Base-by-base conservation (phyloP, 768 basidiomycete genomes). In the Tubosaeta brunneosetosa region DNA sequence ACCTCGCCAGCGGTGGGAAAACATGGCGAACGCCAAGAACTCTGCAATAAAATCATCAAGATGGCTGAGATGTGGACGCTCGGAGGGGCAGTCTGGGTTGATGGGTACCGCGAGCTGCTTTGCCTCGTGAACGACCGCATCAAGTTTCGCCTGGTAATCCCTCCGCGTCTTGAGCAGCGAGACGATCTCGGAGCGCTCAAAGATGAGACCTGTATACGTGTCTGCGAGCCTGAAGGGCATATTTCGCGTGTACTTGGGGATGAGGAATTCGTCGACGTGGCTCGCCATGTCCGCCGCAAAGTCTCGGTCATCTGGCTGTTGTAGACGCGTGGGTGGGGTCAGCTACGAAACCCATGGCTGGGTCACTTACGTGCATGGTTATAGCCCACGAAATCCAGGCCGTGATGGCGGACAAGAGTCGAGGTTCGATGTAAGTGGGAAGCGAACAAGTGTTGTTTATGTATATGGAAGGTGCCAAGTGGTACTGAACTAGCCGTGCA, bases 11-110 rank as follows among this genome's bases (percentile, higher is more conserved):
- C 63, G 58, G 29, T 66, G 65, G 2, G 66, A 66, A 26, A 66
- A 61, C 65, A 66, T 66, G 29, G 56, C 65, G 34, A 53, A 66
- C 9, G 55, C 63, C 29, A 66, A 49, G 44, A 55, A 67, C 44
- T 54, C 52, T 19, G 50, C 42, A 32, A 65, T 51, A 34, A 67
- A 59, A 10, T 14, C 12, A 1, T 47, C 6, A 6, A 65, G 53
- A 25, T 45, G 45, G 5, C 12, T 6, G n/a, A 56, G 43, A 14
- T 52, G 26, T 3, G 53, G 47, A 6, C 29, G 49, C 10, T 36
- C 19, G 45, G 46, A 34, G 3, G 34, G 41, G 14, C 27, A 40
- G 12, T 61, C 56, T 1, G 51, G 38, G 11, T 47, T 33, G 25
- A 44, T 37, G 1, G 44, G 36, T 14, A 27, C n/a, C 6, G 46